phyloP scores from a whole-genome alignment of 371 early-diverging fungal species.

The Rhizomucor pusillus region DNA sequence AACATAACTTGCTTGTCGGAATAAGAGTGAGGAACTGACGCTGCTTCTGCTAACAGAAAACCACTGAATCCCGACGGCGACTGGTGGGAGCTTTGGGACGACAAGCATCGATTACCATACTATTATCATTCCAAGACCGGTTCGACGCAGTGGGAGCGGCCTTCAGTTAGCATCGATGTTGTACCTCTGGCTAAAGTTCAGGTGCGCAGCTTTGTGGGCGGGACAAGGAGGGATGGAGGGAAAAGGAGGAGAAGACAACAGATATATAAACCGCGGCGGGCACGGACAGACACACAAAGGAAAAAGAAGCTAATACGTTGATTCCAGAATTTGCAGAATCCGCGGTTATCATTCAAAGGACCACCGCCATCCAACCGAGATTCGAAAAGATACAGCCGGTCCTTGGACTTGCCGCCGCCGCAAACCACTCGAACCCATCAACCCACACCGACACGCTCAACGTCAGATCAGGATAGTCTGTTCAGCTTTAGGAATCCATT shows the following conservation, averaged over 20 bases:
- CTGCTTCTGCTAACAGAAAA: slow-evolving; percentile 19
- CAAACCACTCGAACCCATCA: slow-evolving; percentile 5
- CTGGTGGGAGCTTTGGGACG: slow-evolving; percentile 96
- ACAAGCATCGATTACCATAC: slow-evolving; percentile 76
- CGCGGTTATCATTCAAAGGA: not conserved
- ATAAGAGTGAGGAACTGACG: not conserved
- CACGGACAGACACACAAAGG: too few species aligned
- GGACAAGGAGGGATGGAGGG: not conserved
- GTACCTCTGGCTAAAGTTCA: slow-evolving; percentile 73
- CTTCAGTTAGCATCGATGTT: too few species aligned
- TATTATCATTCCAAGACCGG: slow-evolving; percentile 86
- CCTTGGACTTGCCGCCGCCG: slow-evolving; percentile 25
- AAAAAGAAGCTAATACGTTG: not conserved
- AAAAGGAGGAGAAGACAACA: not conserved
- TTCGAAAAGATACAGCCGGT: too few species aligned
- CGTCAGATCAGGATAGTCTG: slow-evolving; percentile 18
- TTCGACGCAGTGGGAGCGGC: slow-evolving; percentile 85
- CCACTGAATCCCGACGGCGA: slow-evolving; percentile 65
- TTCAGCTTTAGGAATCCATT: too few species aligned
- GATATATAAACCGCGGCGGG: too few species aligned
- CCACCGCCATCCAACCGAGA: slow-evolving; percentile 22
- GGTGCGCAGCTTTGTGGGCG: too few species aligned
- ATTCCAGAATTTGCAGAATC: not conserved
- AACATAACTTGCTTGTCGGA: slow-evolving; percentile 1
- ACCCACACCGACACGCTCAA: slow-evolving; percentile 25